A percentile compares a stretch with the other conserved stretches of the same genome.
phyloP scores from a whole-genome alignment of 345 rosid species.

The Aquilaria sinensis region DNA sequence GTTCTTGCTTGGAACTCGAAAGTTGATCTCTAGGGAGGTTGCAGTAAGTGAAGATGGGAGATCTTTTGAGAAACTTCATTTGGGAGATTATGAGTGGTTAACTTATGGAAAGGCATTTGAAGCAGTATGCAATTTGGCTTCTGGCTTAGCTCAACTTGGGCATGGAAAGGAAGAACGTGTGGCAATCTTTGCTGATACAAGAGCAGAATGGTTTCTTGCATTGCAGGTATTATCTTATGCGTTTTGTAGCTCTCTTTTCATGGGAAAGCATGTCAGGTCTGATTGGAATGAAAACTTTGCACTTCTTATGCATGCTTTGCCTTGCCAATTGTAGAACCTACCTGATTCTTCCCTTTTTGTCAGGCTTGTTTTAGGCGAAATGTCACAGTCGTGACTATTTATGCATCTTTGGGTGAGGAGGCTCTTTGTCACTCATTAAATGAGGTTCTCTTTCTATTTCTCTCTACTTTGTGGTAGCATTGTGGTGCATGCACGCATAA shows the following conservation, averaged over 20 bases:
- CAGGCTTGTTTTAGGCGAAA: slow-evolving; percentile 95
- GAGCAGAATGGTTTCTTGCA: slow-evolving; percentile 95
- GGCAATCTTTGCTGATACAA: slow-evolving; percentile 91
- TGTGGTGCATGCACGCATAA: no score
- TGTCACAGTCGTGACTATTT: slow-evolving; percentile 85
- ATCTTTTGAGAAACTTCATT: slow-evolving; percentile 86
- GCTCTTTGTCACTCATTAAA: slow-evolving; percentile 94
- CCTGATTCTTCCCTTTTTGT: slow-evolving; percentile 16
- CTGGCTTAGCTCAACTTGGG: slow-evolving; percentile 77
- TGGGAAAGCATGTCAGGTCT: not conserved
- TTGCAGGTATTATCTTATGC: slow-evolving; percentile 57
- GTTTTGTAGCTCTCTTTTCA: not conserved
- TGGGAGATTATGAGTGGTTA: slow-evolving; percentile 90
- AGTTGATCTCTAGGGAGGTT: slow-evolving; percentile 55
- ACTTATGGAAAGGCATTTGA: slow-evolving; percentile 61
- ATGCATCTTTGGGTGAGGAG: slow-evolving; percentile 91
- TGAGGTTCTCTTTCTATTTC: slow-evolving; percentile 49
- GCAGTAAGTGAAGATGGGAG: slow-evolving; percentile 60
- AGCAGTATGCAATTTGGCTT: slow-evolving; percentile 62
- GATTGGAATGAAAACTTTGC: not conserved
- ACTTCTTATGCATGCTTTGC: not conserved
- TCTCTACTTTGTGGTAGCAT: slow-evolving; percentile 7
- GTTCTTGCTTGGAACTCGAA: slow-evolving; percentile 73
- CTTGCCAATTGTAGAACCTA: slow-evolving; percentile 1
- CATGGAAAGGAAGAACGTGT: slow-evolving; percentile 70